These are phyloP conservation scores for Cyberlindnera xylosilytica DNA, from an alignment of 805 yeast species.

Conservation along the genomic window DNA sequence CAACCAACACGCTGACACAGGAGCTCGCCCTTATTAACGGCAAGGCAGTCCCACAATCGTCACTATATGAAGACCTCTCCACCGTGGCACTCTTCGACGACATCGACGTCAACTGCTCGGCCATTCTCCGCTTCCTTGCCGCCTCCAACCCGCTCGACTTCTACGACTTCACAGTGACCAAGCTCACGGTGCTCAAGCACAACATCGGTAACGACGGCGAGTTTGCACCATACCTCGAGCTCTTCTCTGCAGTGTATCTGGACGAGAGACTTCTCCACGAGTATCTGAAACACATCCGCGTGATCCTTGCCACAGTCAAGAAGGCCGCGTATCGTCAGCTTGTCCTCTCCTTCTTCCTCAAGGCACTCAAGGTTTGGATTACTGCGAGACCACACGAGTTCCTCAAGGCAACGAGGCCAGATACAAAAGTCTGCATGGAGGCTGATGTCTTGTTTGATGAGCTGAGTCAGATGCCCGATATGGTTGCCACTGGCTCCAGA, in stretches of 20 bases:
- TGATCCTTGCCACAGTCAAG: constrained; percentile 34
- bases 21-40: constrained; percentile 32
- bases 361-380: constrained; percentile 47
- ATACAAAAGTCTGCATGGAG: constrained; percentile 23
- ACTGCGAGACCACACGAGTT: constrained; percentile 46
- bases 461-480: constrained; percentile 29
- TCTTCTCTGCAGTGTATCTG: constrained; percentile 41
- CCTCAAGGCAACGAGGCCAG: constrained; percentile 25
- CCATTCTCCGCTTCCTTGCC: constrained; percentile 43
- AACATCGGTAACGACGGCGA: constrained; percentile 35
- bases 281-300: constrained; percentile 39
- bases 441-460: constrained; percentile 37
- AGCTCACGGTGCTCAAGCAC: constrained; percentile 32
- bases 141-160: constrained; percentile 48
- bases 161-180: constrained; percentile 32
- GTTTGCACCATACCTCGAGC: constrained; percentile 42
- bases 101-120: constrained; percentile 38
- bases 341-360: constrained; percentile 43
- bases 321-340: constrained; percentile 45
- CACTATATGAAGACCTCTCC: constrained; percentile 20
- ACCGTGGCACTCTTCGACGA: constrained; percentile 26
- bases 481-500: constrained; percentile 13
- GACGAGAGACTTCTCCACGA: constrained; percentile 34
- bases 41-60: constrained; percentile 16
- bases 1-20: constrained; percentile 29